Evolutionary conservation across 1,284 basidiomycete genomes (phyloP).

Genomic region (Ceratobasidium sp.): DNA sequence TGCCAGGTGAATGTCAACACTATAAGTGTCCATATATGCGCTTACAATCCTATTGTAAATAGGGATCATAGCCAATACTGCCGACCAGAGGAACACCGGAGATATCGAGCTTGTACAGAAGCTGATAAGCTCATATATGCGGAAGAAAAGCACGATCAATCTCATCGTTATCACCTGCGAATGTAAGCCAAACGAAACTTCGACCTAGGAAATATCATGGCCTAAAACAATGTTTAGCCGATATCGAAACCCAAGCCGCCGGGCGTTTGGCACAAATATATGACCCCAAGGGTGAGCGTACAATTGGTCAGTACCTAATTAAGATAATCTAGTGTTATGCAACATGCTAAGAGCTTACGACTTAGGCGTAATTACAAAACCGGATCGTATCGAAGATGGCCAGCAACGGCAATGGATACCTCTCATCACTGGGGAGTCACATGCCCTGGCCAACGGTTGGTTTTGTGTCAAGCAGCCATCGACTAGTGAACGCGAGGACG

Average conservation of each 20-base stretch:
- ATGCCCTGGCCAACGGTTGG: constrained; percentile 66
- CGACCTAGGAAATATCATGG: background rate
- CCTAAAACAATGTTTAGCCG: background rate
- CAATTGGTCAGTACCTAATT: background rate
- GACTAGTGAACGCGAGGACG: constrained; percentile 62
- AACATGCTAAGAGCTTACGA: background rate
- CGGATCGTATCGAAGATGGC: constrained; percentile 63
- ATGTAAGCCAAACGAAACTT: background rate
- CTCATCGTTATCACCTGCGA: background rate
- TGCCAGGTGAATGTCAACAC: constrained; percentile 59
- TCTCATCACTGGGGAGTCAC: constrained; percentile 62
- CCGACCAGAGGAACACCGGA: background rate
- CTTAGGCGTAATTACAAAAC: constrained; percentile 72
- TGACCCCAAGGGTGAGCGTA: constrained; percentile 1
- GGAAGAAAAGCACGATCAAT: background rate
- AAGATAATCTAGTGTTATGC: background rate
- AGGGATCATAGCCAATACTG: constrained; percentile 7
- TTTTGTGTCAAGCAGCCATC: constrained; percentile 74
- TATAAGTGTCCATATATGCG: background rate
- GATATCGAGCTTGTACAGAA: constrained; percentile 1
- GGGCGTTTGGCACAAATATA: background rate
- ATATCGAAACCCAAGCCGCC: background rate
- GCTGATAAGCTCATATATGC: background rate
- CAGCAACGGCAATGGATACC: constrained; percentile 54
- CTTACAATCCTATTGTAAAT: background rate